A percentile compares a stretch with the other conserved stretches of the same genome.
These are phyloP conservation scores for Aurinia saxatilis DNA, from an alignment of 345 rosid species.

Conservation along the genomic window DNA sequence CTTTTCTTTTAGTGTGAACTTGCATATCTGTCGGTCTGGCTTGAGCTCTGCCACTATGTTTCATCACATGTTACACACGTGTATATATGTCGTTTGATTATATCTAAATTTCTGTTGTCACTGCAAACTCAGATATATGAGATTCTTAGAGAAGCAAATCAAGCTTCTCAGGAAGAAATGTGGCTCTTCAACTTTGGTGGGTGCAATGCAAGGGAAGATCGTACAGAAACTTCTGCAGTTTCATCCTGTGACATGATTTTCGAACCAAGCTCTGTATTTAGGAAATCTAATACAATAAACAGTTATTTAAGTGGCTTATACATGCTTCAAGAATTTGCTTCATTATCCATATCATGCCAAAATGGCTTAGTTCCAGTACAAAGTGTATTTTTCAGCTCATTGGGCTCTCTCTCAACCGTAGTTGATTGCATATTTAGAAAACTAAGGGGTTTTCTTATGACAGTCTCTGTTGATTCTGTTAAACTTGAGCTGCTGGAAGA, in stretches of 20 bases:
- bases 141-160: slow-evolving; percentile 53
- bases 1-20: background rate
- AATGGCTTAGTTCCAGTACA: slow-evolving; percentile 32
- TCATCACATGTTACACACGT: background rate
- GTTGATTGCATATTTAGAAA: slow-evolving; percentile 67
- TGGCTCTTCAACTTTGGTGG: slow-evolving; percentile 46
- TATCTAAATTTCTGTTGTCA: background rate
- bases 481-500: slow-evolving; percentile 78
- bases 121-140: slow-evolving; percentile 45
- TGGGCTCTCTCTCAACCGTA: slow-evolving; percentile 51
- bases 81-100: background rate
- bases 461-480: slow-evolving; percentile 63
- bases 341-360: slow-evolving; percentile 34
- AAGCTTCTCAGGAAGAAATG: slow-evolving; percentile 34
- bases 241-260: slow-evolving; percentile 18
- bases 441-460: slow-evolving; percentile 63
- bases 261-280: slow-evolving; percentile 20
- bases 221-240: slow-evolving; percentile 23
- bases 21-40: background rate
- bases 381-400: slow-evolving; percentile 59
- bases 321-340: slow-evolving; percentile 52
- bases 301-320: slow-evolving; percentile 40
- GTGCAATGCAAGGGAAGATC: slow-evolving; percentile 28
- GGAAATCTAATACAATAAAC: slow-evolving; percentile 30
- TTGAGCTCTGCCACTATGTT: slow-evolving; percentile 1